These are phyloP conservation scores for Penicillium desertorum DNA, from an alignment of 495 filamentous ascomycete species.

Conservation along the genomic window DNA sequence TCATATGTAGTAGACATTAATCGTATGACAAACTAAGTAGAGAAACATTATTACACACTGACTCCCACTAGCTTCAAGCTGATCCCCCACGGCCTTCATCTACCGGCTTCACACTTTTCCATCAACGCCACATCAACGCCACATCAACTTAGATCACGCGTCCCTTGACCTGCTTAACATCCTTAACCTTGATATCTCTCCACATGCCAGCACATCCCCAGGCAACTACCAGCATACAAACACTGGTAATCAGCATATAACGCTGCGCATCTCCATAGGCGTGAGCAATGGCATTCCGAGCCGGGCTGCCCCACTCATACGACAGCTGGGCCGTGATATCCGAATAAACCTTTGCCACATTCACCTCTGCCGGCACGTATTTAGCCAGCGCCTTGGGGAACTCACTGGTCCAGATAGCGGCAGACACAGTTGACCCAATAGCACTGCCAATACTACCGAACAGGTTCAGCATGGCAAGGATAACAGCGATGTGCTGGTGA, in stretches of 20 bases:
- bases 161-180: conserved; percentile 7
- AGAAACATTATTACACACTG: background rate
- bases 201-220: conserved; percentile 4
- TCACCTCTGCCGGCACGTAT: conserved; percentile 48
- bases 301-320: conserved; percentile 48
- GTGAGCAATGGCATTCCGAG: conserved; percentile 48
- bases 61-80: background rate
- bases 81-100: background rate
- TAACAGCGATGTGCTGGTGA: conserved; percentile 61
- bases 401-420: conserved; percentile 60
- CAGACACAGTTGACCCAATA: conserved; percentile 58
- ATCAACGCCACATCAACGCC: background rate
- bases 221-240: conserved; percentile 7
- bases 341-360: conserved; percentile 51
- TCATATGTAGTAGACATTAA: background rate
- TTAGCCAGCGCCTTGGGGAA: conserved; percentile 53
- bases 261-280: conserved; percentile 56
- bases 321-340: conserved; percentile 46
- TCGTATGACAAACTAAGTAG: background rate
- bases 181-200: conserved; percentile 8
- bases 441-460: conserved; percentile 61
- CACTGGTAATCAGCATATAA: conserved; percentile 49
- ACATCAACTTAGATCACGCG: conserved; percentile 1
- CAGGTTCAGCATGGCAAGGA: conserved; percentile 59
- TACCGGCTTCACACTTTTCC: background rate